These are phyloP conservation scores for Quaeritorhiza haematococci DNA, from an alignment of 371 early-diverging fungal genomes.

Conservation along the genomic window DNA sequence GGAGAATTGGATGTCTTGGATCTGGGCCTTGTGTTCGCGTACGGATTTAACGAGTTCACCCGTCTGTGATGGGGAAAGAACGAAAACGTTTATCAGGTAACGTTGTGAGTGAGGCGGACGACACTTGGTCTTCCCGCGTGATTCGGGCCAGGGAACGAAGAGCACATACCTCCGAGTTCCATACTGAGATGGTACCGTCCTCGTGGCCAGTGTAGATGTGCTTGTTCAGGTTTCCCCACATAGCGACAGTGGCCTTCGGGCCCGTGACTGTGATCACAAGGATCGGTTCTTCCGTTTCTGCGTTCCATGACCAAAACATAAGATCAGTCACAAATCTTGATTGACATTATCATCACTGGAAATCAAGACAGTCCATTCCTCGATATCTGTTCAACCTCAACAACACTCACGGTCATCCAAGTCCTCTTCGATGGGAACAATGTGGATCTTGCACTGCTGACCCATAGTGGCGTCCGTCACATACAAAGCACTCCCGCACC, in stretches of 20 bases:
- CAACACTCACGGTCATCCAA: conserved; percentile 35
- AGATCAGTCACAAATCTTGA: no score
- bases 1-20: conserved; percentile 94
- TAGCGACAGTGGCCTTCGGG: conserved; percentile 86
- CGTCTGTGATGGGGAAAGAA: conserved; percentile 37
- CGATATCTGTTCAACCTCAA: no score
- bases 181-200: conserved; percentile 83
- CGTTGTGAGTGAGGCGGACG: not conserved
- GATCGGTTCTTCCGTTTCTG: conserved; percentile 73
- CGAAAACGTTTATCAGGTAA: conserved; percentile 10
- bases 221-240: conserved; percentile 88
- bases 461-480: conserved; percentile 98
- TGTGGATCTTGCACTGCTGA: conserved; percentile 72
- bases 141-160: not conserved
- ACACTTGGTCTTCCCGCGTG: no score
- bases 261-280: conserved; percentile 59
- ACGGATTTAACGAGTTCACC: conserved; percentile 60
- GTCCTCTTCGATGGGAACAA: conserved; percentile 70
- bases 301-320: not conserved
- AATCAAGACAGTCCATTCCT: no score
- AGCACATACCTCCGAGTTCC: conserved; percentile 59
- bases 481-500: conserved; percentile 77
- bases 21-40: conserved; percentile 65
- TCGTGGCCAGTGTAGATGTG: conserved; percentile 89
- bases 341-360: no score